A percentile compares a stretch with the other conserved stretches of the same genome.
phyloP scores from a whole-genome alignment of 202 grass and related monocot species.

The Tripidium arundinaceum region DNA sequence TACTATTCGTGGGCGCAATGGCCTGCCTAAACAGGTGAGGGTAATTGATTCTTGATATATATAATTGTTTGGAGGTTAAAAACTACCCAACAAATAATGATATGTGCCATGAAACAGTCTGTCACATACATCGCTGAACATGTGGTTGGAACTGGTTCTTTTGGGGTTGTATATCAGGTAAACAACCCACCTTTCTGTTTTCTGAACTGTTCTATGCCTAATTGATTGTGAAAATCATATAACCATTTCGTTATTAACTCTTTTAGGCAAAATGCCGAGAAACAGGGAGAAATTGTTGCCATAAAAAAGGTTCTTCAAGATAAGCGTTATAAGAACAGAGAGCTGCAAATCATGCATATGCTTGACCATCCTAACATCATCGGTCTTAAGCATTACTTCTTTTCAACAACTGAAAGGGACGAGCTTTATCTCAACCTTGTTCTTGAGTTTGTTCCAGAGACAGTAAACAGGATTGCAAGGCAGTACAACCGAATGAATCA shows the following conservation, averaged over 20 bases:
- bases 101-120: slow-evolving; percentile 47
- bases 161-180: slow-evolving; percentile 97
- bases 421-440: slow-evolving; percentile 96
- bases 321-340: slow-evolving; percentile 97
- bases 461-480: slow-evolving; percentile 76
- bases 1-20: slow-evolving; percentile 56
- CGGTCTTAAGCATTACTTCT: slow-evolving; percentile 92
- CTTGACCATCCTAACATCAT: slow-evolving; percentile 95
- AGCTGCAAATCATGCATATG: slow-evolving; percentile 98
- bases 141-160: slow-evolving; percentile 97
- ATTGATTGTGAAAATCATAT: not conserved
- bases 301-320: slow-evolving; percentile 99
- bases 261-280: slow-evolving; percentile 95
- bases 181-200: slow-evolving; percentile 5
- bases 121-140: slow-evolving; percentile 88
- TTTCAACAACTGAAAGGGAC: slow-evolving; percentile 83
- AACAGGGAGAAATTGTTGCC: slow-evolving; percentile 92
- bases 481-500: slow-evolving; percentile 87
- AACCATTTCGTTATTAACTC: slow-evolving; percentile 18
- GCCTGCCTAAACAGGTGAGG: slow-evolving; percentile 73
- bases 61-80: not conserved
- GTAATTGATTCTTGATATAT: slow-evolving; percentile 3
- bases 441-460: slow-evolving; percentile 93
- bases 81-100: not conserved
- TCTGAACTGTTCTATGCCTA: not conserved